Percentiles rank a stretch among this genome's conserved stretches.
Evolutionary conservation across 148 eudicot genomes (phyloP).

Genomic region (Arctostaphylos glauca): DNA sequence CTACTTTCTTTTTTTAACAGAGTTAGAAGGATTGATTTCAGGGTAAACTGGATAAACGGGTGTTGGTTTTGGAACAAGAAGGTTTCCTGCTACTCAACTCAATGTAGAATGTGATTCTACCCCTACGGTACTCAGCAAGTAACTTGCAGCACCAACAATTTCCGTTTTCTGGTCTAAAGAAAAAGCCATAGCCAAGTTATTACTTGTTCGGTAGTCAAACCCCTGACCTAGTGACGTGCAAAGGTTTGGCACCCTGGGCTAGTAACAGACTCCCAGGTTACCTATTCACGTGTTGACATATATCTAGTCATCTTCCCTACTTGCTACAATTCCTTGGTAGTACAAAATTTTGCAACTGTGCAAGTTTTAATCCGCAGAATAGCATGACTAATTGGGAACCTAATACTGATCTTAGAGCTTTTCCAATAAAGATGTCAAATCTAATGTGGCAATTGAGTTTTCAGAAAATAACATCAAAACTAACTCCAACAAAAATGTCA

Average conservation of each 20-base stretch:
- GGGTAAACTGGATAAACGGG: not conserved
- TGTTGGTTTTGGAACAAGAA: not conserved
- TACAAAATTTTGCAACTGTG: not conserved
- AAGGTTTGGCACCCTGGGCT: not conserved
- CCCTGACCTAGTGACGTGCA: not conserved
- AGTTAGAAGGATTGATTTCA: not conserved
- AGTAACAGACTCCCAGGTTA: not conserved
- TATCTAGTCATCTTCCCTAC: not conserved
- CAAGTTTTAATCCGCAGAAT: not conserved
- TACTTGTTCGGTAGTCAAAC: not conserved
- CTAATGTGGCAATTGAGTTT: too few relatives aligned
- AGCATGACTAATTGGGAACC: not conserved
- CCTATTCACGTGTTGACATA: not conserved
- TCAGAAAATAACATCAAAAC: too few relatives aligned
- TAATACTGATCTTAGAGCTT: not conserved
- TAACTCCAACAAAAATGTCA: too few relatives aligned
- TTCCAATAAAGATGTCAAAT: too few relatives aligned
- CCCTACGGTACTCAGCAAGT: not conserved
- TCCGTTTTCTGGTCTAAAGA: not conserved
- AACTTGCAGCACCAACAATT: not conserved
- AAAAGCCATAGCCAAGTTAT: not conserved
- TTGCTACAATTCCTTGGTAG: not conserved
- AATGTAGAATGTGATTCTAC: not conserved
- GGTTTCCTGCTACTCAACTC: not conserved
- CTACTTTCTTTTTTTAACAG: not conserved